phyloP scores from a whole-genome alignment of 805 yeast genomes.

The Kuraishia floccosa region DNA sequence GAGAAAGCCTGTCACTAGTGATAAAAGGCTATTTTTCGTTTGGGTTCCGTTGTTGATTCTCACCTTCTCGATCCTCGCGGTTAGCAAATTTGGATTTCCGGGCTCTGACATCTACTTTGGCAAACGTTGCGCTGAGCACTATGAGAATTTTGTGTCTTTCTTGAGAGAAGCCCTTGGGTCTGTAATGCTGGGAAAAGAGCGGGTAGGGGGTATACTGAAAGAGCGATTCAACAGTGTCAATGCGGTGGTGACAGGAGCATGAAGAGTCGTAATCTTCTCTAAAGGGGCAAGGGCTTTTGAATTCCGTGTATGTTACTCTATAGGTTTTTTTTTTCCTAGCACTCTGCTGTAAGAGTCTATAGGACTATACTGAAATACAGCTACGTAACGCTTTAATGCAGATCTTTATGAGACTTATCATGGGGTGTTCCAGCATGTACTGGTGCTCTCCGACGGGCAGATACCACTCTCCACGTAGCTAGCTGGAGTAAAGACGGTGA shows the following conservation, averaged over 20 bases:
- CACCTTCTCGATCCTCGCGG: slow-evolving; percentile 33
- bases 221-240: slow-evolving; percentile 25
- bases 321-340: not conserved
- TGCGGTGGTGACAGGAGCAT: slow-evolving; percentile 22
- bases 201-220: slow-evolving; percentile 31
- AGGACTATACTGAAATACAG: too few relatives aligned
- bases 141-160: slow-evolving; percentile 22
- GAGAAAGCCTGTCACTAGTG: slow-evolving; percentile 47
- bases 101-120: too few relatives aligned
- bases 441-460: too few relatives aligned
- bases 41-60: slow-evolving; percentile 76
- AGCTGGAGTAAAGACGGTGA: too few relatives aligned
- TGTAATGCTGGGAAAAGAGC: slow-evolving; percentile 39
- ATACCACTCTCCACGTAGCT: too few relatives aligned
- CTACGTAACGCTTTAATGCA: too few relatives aligned
- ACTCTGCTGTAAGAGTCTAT: too few relatives aligned
- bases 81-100: too few relatives aligned
- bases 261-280: too few relatives aligned
- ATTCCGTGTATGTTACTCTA: not conserved
- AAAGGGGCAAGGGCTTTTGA: slow-evolving; percentile 3
- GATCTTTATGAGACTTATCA: too few relatives aligned
- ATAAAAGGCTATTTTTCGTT: slow-evolving; percentile 77
- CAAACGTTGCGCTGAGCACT: slow-evolving; percentile 4
- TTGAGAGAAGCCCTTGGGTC: slow-evolving; percentile 33
- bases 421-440: too few relatives aligned